Evolutionary conservation across 1,284 basidiomycete species (phyloP), one percentile per base, ranked within the genome.

Genomic region (Farysia itapuensis): DNA sequence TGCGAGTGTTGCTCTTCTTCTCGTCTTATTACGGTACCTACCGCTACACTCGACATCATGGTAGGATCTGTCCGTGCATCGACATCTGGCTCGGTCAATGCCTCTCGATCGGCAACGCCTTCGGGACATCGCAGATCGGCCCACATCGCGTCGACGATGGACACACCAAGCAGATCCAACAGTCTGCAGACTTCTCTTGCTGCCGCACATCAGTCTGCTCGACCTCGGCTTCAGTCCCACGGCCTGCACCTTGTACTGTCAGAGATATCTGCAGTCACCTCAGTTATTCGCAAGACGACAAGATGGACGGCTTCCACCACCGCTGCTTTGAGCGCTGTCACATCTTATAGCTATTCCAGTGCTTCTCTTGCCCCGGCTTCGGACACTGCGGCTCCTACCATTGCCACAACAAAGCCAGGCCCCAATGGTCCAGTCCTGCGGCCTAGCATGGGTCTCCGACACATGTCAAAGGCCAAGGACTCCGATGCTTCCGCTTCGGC

Each of bases 221-320:
- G 39, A 15, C 11, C 19, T 6, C 34, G 20, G 6, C 30, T 63
- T 30, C 49, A 63, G 18, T 24, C 59, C 6, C 59, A 63, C 29
- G 46, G 45, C 47, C 42, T 67, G 81, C 89, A 93, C 82, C 84
- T 93, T 35, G 77, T 94, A 20, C 83, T 86, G 56, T 86, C 89
- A 28, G 93, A 97, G 81, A 89, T 96, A 59, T 82, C 93, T 43
- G 83, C 90, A 11, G 89, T 98, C 65, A 95, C 91, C 30, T 90
- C 91, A 4, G 84, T 85, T n/a, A 95, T 98, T 90, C 88, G 94
- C 77, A 90, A 93, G 80, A 64, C 61, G 19, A 50, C 64, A 16
- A 47, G 70, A 15, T 70, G 61, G 63, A 57, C 40, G 21, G 45
- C 63, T 11, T 39, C 69, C n/a, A 54, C 54, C 7, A 56, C 38